A percentile compares a stretch with the other conserved stretches of the same genome.
Evolutionary conservation across 2,329 filamentous ascomycete species (phyloP).

Genomic region (Metarhizium rileyi): DNA sequence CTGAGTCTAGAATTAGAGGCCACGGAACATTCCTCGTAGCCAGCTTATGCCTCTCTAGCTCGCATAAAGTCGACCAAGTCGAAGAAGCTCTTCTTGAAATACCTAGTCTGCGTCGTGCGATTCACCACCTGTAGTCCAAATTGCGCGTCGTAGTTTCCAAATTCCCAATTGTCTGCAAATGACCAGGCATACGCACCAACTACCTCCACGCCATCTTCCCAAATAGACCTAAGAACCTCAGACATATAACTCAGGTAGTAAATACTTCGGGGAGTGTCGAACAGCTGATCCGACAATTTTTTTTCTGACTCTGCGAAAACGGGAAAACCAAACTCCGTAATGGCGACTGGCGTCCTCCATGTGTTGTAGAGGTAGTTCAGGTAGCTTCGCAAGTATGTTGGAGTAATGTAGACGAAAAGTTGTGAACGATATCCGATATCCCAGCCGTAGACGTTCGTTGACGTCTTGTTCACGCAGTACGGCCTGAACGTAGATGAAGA

Average conservation of each 20-base stretch:
- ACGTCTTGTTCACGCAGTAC: slow-evolving; percentile 41
- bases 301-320: slow-evolving; percentile 36
- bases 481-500: slow-evolving; percentile 35
- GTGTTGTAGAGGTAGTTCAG: slow-evolving; percentile 51
- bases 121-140: slow-evolving; percentile 51
- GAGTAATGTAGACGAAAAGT: slow-evolving; percentile 48
- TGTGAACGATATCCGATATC: slow-evolving; percentile 47
- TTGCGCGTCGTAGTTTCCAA: slow-evolving; percentile 32
- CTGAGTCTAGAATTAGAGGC: no score
- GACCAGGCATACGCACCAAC: slow-evolving; percentile 45
- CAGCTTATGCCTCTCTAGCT: slow-evolving; percentile 10
- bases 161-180: slow-evolving; percentile 45
- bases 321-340: slow-evolving; percentile 50
- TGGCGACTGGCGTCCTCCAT: slow-evolving; percentile 36
- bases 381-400: slow-evolving; percentile 45
- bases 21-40: neutral
- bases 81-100: slow-evolving; percentile 50
- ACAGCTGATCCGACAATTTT: slow-evolving; percentile 38
- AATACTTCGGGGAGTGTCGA: slow-evolving; percentile 40
- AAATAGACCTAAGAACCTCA: slow-evolving; percentile 45
- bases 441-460: slow-evolving; percentile 41
- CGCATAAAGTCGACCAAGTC: slow-evolving; percentile 44
- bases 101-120: slow-evolving; percentile 37
- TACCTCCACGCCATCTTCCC: slow-evolving; percentile 45
- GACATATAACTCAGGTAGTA: slow-evolving; percentile 47